Conservation (phyloP, 106 monocot genomes). For the Hemerocallis citrina region DNA sequence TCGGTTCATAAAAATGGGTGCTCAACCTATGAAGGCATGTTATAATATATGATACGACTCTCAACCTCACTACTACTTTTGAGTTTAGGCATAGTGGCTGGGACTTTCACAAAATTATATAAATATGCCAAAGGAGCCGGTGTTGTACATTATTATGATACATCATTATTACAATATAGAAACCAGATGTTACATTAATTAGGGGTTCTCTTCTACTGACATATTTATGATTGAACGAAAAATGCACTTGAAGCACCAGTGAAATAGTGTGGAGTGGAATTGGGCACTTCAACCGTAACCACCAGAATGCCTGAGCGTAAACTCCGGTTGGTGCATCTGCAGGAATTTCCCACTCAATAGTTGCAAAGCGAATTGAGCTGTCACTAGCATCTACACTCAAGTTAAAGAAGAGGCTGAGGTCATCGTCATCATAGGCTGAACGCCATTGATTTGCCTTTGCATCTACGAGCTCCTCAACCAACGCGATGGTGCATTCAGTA, state of each 20-base stretch:
- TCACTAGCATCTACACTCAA: neutral
- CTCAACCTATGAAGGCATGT: no score
- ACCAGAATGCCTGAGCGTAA: constrained; percentile 8
- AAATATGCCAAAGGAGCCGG: no score
- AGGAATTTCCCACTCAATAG: constrained; percentile 14
- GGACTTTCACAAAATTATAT: no score
- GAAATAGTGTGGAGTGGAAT: neutral
- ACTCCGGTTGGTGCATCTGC: neutral
- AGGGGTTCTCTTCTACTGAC: no score
- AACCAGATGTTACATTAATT: no score
- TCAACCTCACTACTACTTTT: no score
- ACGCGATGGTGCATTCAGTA: constrained; percentile 8
- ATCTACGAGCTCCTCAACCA: neutral
- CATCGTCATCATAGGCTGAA: constrained; percentile 9
- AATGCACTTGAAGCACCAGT: constrained; percentile 13
- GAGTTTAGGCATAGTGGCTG: no score
- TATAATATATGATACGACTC: no score
- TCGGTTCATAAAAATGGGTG: no score
- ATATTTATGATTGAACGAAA: neutral
- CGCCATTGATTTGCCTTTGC: neutral
- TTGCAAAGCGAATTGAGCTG: neutral
- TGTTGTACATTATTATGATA: no score
- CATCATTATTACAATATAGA: no score
- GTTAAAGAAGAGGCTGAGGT: neutral
- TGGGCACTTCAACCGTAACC: neutral